Percentiles rank a stretch among this genome's conserved stretches.
These are phyloP conservation scores for Hyphopichia buzzinii DNA, from an alignment of 1,139 yeast genomes.

Conservation along the genomic window DNA sequence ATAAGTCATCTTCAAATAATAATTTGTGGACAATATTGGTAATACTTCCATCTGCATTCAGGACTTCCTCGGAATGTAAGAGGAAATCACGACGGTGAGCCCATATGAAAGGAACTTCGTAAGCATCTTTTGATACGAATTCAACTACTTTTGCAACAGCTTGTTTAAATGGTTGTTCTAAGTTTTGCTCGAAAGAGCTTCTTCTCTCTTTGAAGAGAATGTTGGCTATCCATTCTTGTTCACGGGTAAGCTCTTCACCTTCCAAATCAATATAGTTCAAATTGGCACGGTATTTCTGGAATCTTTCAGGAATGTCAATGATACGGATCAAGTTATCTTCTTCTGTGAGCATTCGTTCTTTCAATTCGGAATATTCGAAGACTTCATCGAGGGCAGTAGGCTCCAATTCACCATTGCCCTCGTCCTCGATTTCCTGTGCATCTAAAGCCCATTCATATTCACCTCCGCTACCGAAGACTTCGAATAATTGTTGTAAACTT, in stretches of 20 bases:
- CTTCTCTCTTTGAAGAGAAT: slow-evolving; percentile 53
- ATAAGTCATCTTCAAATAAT: slow-evolving; percentile 78
- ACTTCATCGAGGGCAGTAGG: slow-evolving; percentile 78
- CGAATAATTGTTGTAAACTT: slow-evolving; percentile 87
- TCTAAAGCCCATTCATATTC: slow-evolving; percentile 98
- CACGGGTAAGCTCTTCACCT: slow-evolving; percentile 65
- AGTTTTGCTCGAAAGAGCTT: slow-evolving; percentile 30
- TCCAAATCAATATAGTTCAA: slow-evolving; percentile 65
- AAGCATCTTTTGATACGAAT: slow-evolving; percentile 71
- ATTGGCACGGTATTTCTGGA: slow-evolving; percentile 67
- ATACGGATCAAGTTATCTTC: slow-evolving; percentile 86
- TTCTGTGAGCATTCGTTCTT: slow-evolving; percentile 87
- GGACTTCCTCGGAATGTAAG: slow-evolving; percentile 55
- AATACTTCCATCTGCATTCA: slow-evolving; percentile 42
- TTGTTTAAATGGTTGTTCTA: slow-evolving; percentile 59
- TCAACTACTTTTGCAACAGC: slow-evolving; percentile 78
- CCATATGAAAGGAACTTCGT: slow-evolving; percentile 97
- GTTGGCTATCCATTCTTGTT: slow-evolving; percentile 76
- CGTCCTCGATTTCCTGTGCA: slow-evolving; percentile 73
- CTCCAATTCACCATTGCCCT: slow-evolving; percentile 52
- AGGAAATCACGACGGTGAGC: slow-evolving; percentile 91
- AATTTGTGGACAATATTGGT: slow-evolving; percentile 50
- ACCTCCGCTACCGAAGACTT: slow-evolving; percentile 95
- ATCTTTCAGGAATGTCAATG: slow-evolving; percentile 91
- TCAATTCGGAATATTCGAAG: slow-evolving; percentile 90